Percentiles rank a stretch among this genome's conserved stretches.
phyloP scores from a whole-genome alignment of 805 yeast species.

The Grigorovia humatica region DNA sequence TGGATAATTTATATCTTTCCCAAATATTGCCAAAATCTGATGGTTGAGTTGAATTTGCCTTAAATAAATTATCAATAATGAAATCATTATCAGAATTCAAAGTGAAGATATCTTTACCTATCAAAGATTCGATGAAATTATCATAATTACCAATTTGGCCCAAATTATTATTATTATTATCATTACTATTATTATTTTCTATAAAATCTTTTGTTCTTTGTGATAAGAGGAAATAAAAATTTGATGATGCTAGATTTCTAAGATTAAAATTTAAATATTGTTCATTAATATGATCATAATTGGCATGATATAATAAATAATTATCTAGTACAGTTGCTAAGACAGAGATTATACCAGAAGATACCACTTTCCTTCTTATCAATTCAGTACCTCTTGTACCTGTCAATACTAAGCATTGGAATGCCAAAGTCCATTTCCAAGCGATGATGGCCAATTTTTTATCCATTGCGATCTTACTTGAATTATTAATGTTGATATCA shows the following conservation, averaged over 20 bases:
- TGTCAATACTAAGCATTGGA: conserved; percentile 82
- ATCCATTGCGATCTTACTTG: conserved; percentile 24
- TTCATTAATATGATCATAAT: conserved; percentile 24
- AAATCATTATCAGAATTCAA: conserved; percentile 8
- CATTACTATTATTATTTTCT: conserved; percentile 3
- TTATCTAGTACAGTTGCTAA: conserved; percentile 89
- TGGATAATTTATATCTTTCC: conserved; percentile 6
- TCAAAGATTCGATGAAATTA: conserved; percentile 6
- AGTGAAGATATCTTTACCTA: conserved; percentile 12
- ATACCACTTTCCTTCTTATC: conserved; percentile 75
- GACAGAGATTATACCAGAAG: conserved; percentile 85
- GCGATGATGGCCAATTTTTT: conserved; percentile 49
- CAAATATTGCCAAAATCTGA: conserved; percentile 21
- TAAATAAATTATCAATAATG: conserved; percentile 1
- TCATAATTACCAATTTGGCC: background rate
- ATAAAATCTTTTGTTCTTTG: conserved; percentile 13
- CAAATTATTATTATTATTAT: background rate
- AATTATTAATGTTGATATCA: conserved; percentile 12
- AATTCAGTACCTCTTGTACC: conserved; percentile 90
- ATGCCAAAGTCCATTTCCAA: conserved; percentile 95
- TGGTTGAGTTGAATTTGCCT: conserved; percentile 10
- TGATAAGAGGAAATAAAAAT: conserved; percentile 11
- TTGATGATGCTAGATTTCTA: conserved; percentile 9
- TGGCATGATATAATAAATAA: conserved; percentile 39
- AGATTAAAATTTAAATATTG: conserved; percentile 12